Evolutionary conservation across 1,284 basidiomycete genomes (phyloP).

Genomic region (Vanrija humicola): DNA sequence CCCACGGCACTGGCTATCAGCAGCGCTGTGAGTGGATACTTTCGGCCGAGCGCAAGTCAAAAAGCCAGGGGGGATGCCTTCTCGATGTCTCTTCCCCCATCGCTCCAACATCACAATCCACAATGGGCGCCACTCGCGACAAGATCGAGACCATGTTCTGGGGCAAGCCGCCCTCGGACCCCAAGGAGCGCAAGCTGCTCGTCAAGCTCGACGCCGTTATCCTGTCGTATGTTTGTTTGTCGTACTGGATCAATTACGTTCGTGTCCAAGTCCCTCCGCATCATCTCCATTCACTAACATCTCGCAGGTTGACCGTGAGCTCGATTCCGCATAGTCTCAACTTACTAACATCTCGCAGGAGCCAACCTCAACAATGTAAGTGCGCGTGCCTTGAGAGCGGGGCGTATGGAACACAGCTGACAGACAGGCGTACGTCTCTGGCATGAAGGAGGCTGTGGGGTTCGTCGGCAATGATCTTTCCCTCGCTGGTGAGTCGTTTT

Average conservation of each 20-base stretch:
- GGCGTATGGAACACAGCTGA: no score
- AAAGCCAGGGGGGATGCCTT: no score
- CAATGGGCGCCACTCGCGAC: slow-evolving; percentile 20
- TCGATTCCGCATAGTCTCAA: no score
- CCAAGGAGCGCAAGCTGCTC: slow-evolving; percentile 33
- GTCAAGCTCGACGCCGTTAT: slow-evolving; percentile 37
- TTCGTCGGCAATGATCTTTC: slow-evolving; percentile 14
- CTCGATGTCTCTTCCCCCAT: no score
- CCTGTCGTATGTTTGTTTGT: slow-evolving; percentile 25
- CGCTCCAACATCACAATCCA: neutral
- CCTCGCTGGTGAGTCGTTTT: no score
- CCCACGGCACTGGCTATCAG: no score
- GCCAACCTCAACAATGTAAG: slow-evolving; percentile 1
- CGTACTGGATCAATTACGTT: slow-evolving; percentile 9
- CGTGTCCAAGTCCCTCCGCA: no score
- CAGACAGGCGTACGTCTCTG: slow-evolving; percentile 27
- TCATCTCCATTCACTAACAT: no score
- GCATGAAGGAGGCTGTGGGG: slow-evolving; percentile 32
- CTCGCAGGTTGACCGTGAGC: slow-evolving; percentile 3
- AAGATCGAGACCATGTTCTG: slow-evolving; percentile 36
- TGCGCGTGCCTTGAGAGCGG: neutral
- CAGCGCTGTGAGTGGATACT: no score
- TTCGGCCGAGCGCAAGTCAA: no score
- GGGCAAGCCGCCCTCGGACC: slow-evolving; percentile 29
- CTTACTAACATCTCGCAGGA: neutral